These are phyloP conservation scores for Termitomyces sp. DNA, from an alignment of 768 basidiomycete genomes.

Conservation along the genomic window DNA sequence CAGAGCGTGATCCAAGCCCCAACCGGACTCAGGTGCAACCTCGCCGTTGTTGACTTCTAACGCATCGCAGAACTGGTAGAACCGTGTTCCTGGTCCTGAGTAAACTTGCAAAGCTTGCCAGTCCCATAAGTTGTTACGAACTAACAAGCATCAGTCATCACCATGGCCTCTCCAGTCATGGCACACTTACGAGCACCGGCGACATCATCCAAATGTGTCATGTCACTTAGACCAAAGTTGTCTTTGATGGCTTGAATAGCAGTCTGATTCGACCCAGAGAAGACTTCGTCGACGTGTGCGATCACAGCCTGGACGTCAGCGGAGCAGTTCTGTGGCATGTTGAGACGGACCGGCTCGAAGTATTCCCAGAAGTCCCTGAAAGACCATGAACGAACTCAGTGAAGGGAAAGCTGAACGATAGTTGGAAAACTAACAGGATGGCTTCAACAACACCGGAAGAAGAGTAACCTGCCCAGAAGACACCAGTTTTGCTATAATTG, in stretches of 20 bases:
- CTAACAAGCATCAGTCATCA: conserved; percentile 21
- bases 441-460: conserved; percentile 64
- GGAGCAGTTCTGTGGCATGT: conserved; percentile 71
- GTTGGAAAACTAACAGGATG: conserved; percentile 31
- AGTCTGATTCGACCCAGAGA: conserved; percentile 33
- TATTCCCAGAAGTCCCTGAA: conserved; percentile 57
- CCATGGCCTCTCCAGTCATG: not conserved
- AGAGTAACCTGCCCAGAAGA: conserved; percentile 59
- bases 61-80: conserved; percentile 61
- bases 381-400: not conserved
- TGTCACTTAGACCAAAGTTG: conserved; percentile 46
- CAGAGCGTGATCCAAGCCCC: conserved; percentile 60
- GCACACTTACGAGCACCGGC: conserved; percentile 43
- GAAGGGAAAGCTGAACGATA: not conserved
- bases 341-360: conserved; percentile 62
- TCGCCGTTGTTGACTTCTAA: conserved; percentile 56
- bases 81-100: conserved; percentile 36
- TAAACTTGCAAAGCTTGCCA: conserved; percentile 61
- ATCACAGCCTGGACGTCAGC: conserved; percentile 63
- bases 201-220: conserved; percentile 62
- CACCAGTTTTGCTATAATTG: conserved; percentile 41
- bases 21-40: conserved; percentile 44
- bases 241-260: conserved; percentile 52
- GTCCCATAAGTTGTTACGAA: conserved; percentile 54
- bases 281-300: conserved; percentile 51